Conservation (phyloP, 2,329 filamentous ascomycete genomes). For the Periconia sp. region DNA sequence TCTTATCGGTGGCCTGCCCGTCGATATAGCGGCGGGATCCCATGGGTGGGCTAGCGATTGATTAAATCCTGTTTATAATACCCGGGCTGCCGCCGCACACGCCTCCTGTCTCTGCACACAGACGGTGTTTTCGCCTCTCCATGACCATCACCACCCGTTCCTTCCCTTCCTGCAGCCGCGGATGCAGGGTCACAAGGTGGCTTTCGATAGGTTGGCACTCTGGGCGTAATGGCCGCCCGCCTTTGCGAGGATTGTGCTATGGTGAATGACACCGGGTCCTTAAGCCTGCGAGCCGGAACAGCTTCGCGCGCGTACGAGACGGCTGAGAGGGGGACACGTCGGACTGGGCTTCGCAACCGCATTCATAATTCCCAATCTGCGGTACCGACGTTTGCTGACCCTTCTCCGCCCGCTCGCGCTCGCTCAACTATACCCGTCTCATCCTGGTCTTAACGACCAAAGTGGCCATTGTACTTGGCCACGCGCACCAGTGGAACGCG, state of each 20-base stretch:
- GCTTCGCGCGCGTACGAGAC: too few species aligned
- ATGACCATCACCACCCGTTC: conserved; percentile 1
- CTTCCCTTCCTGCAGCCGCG: conserved; percentile 3
- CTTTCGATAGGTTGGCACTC: too few species aligned
- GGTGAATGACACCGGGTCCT: too few species aligned
- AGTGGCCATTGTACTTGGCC: conserved; percentile 9
- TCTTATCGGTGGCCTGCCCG: conserved; percentile 18
- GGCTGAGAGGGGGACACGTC: conserved; percentile 19
- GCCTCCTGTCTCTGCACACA: conserved; percentile 5
- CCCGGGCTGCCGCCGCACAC: conserved; percentile 26
- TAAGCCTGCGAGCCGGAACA: too few species aligned
- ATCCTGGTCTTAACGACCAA: conserved; percentile 17
- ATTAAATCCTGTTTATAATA: conserved; percentile 31
- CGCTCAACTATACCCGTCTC: conserved; percentile 3
- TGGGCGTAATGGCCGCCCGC: too few species aligned
- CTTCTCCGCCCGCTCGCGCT: conserved; percentile 7
- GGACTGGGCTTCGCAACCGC: background rate
- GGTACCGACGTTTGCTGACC: conserved; percentile 7
- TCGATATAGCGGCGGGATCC: conserved; percentile 20
- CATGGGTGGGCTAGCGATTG: conserved; percentile 5
- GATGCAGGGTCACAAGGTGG: conserved; percentile 1
- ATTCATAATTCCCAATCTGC: background rate
- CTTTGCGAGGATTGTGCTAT: too few species aligned
- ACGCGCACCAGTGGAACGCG: too few species aligned
- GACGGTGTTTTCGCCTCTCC: too few species aligned